These are phyloP conservation scores for Amanita exitialis DNA, from an alignment of 768 basidiomycete genomes.

Conservation along the genomic window DNA sequence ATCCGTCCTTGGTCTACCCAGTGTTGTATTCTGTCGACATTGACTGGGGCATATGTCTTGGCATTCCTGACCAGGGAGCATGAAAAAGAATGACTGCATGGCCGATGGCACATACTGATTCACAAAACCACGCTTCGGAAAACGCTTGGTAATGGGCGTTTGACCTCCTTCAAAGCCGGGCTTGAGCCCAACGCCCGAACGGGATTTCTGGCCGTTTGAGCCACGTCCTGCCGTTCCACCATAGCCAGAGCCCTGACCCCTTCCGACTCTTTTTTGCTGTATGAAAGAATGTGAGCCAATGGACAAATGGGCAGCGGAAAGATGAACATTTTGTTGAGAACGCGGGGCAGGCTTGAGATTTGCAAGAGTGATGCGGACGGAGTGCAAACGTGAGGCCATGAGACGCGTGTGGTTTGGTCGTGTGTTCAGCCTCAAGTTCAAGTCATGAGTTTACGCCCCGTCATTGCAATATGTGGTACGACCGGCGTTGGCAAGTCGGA, in stretches of 20 bases:
- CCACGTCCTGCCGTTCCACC: conserved; percentile 92
- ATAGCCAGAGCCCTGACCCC: conserved; percentile 85
- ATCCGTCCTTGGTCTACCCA: conserved; percentile 87
- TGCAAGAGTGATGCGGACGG: conserved; percentile 46
- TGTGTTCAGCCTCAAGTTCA: not conserved
- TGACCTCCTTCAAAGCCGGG: conserved; percentile 95
- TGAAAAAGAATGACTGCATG: not conserved
- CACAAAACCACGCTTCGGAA: conserved; percentile 91
- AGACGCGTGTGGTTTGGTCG: not conserved
- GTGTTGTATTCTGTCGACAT: conserved; percentile 79
- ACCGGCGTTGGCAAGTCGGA: conserved; percentile 96
- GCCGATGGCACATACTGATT: conserved; percentile 59
- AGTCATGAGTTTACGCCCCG: conserved; percentile 39
- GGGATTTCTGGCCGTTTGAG: conserved; percentile 92
- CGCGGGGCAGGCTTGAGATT: conserved; percentile 63
- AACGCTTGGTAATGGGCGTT: conserved; percentile 81
- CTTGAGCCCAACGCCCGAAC: conserved; percentile 78
- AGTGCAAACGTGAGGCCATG: conserved; percentile 29
- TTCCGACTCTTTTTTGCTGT: conserved; percentile 90
- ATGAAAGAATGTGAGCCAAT: conserved; percentile 8
- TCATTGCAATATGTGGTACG: conserved; percentile 86
- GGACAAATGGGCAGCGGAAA: not conserved
- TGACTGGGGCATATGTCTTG: conserved; percentile 73
- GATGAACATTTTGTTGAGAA: conserved; percentile 53
- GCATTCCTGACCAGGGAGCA: conserved; percentile 39